Evolutionary conservation across 2,329 filamentous ascomycete genomes (phyloP).

Genomic region (Aureobasidium leucospermi): DNA sequence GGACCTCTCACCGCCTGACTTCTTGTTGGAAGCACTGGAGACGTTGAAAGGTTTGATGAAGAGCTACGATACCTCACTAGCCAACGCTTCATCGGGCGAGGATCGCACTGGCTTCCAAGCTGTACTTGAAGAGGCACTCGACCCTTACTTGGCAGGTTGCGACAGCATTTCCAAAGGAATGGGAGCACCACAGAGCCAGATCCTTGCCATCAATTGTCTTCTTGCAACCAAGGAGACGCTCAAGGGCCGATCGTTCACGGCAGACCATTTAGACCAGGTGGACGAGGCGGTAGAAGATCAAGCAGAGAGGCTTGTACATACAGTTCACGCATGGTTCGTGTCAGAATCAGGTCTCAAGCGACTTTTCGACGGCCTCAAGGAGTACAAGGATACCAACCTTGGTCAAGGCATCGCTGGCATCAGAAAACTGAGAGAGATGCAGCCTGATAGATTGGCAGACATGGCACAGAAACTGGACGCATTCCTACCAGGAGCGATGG

Average conservation of each 20-base stretch:
- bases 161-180: conserved; percentile 60
- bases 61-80: conserved; percentile 76
- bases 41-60: conserved; percentile 73
- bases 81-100: conserved; percentile 48
- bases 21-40: conserved; percentile 72
- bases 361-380: conserved; percentile 53
- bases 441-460: conserved; percentile 52
- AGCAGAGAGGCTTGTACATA: conserved; percentile 46
- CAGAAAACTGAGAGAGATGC: conserved; percentile 48
- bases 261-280: conserved; percentile 35
- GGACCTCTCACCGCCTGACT: conserved; percentile 72
- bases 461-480: conserved; percentile 75
- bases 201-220: conserved; percentile 69
- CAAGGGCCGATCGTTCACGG: conserved; percentile 57
- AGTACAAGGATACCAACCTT: conserved; percentile 30
- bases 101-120: conserved; percentile 53
- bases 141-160: conserved; percentile 76
- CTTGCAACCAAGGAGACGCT: conserved; percentile 52
- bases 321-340: conserved; percentile 60
- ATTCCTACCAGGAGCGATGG: conserved; percentile 85
- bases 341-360: conserved; percentile 64
- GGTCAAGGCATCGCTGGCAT: conserved; percentile 31
- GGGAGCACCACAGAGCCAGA: conserved; percentile 48
- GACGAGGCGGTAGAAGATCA: conserved; percentile 25
- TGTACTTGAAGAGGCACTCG: conserved; percentile 70